Base-by-base conservation (phyloP, 2,329 filamentous ascomycete species). In the Cadophora luteo-olivacea region DNA sequence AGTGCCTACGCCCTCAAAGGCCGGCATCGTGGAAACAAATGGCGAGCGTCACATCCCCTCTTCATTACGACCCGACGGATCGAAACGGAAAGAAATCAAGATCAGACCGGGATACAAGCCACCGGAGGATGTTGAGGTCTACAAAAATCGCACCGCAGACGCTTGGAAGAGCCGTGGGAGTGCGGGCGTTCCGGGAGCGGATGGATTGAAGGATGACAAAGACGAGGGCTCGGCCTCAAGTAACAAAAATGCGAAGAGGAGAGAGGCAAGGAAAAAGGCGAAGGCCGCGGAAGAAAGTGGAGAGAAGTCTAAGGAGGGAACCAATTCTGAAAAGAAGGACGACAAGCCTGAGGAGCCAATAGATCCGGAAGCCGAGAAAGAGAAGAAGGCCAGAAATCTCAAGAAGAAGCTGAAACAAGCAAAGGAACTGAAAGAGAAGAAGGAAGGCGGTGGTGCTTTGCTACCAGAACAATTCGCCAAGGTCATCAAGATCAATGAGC, bases 381-480 rank as follows among this genome's bases (percentile, higher is more conserved):
- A 97, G 78, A 99, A 97, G 84, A 97, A 97, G 80, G 95, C 92
- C 0, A 89, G 94, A 72, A 97, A 93, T 76, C 82, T 98, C 55
- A 92, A 91, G 79, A 99, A 99, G 85, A 99, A 98, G 81, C 83
- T 99, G 69, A 92, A 95, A 76, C 96, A 99, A 79, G 95, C 96
- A 4, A 91, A 90, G 74, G 96, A 98, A 1, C 84, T 99, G 65
- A 91, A 93, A 78, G 91, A 90, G 76, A 97, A 97, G 85, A 97
- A 97, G 80, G 92, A 97, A 29, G 90, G 89, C 66, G 96, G 96
- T 24, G 91, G 93, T 78, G 85, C 88, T 4, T 82, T 99, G 69
- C 84, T 98, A 32, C 95, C 94, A 0, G 96, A 99, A 82, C 96
- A 99, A 82, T 91, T 98, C 72, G 94, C 95, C 75, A 99, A 99